These are phyloP conservation scores for Hordeum vulgare DNA, from an alignment of 176 grass and related monocot species.

Conservation along the genomic window MorexV3_pseudomolecules_assembly NC_058519.1:137559525-137560024, in stretches of 20 bases:
- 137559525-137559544: neutral
- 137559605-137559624: neutral
- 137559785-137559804: conserved; percentile 19
- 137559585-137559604: neutral
- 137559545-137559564: neutral
- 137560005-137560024: conserved; percentile 31
- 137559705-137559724: neutral
- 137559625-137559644: neutral
- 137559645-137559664: conserved; percentile 19
- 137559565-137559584: neutral
- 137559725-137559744: neutral
- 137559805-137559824: conserved; percentile 26
- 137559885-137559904: conserved; percentile 13
- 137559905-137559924: conserved; percentile 17
- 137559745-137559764: neutral
- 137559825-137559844: conserved; percentile 13
- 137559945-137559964: neutral
- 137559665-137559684: conserved; percentile 43
- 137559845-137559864: neutral
- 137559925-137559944: conserved; percentile 22
- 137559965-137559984: conserved; percentile 8
- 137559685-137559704: neutral
- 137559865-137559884: neutral
- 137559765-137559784: conserved; percentile 39
- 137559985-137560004: conserved; percentile 28